These are phyloP conservation scores for Eudorina sp. DNA, from an alignment of 139 green algal species.

Conservation along the genomic window DNA sequence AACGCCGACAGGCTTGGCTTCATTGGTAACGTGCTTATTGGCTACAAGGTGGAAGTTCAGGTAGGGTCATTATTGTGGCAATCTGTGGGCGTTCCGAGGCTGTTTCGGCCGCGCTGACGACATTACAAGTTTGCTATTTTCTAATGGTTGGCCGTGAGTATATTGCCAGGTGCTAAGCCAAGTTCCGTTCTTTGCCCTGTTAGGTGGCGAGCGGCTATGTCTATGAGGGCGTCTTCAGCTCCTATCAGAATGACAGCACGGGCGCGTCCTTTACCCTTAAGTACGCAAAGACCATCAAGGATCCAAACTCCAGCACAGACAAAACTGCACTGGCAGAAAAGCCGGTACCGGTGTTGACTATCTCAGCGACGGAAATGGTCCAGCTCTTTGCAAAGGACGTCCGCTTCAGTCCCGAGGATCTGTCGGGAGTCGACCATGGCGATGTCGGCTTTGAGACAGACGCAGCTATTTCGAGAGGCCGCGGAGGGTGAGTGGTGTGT, in stretches of 20 bases:
- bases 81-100: background rate
- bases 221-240: conserved; percentile 84
- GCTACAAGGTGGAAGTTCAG: conserved; percentile 80
- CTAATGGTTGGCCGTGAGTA: no score
- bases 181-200: background rate
- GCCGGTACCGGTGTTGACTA: conserved; percentile 57
- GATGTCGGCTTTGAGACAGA: conserved; percentile 83
- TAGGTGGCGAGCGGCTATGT: conserved; percentile 70
- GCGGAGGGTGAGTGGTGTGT: conserved; percentile 65
- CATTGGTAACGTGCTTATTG: conserved; percentile 73
- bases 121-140: background rate
- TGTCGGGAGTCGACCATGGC: conserved; percentile 60
- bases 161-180: no score
- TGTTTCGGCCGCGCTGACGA: background rate
- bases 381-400: conserved; percentile 79
- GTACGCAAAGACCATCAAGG: conserved; percentile 67
- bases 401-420: conserved; percentile 69
- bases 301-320: conserved; percentile 23
- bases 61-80: conserved; percentile 55
- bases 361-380: conserved; percentile 65
- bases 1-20: conserved; percentile 59
- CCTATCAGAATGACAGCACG: conserved; percentile 43
- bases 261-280: conserved; percentile 68
- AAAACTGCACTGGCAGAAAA: conserved; percentile 58
- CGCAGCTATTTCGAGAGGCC: conserved; percentile 77